Evolutionary conservation across 1,139 yeast species (phyloP), one percentile per base, ranked within the genome.

Genomic region (Kodamaea plutei): DNA sequence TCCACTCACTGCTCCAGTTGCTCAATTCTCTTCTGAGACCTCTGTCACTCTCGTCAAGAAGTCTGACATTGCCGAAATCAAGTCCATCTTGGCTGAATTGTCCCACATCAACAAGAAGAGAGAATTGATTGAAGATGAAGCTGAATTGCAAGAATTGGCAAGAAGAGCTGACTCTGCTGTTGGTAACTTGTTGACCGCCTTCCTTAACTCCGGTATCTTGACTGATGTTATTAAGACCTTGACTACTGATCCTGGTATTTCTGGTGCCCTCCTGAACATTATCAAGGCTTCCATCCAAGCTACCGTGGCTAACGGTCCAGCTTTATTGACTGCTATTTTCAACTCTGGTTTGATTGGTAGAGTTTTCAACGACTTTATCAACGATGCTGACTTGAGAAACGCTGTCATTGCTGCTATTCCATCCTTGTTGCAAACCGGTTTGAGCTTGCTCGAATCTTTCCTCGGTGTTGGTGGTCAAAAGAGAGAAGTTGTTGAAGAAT

Each of bases 271-370:
- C 20, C 37, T 39, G 24, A 35, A 47, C 24, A 53, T 65, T 34
- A 48, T 57, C 39, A 56, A 63, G 52, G 35, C 58, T 25, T 57
- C 69, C 27, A 34, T 66, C 35, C 51, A 53, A 40, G 56, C 61
- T 31, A 63, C 64, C 30, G 33, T 66, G 41, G 64, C 60, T 28
- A 60, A 64, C 41, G 73, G 66, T 39, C 69, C 72, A 34, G 54
- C 65, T 35, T 66, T 68, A 47, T 50, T 68, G 42, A 48, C 52
- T 39, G 73, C 71, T 37, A 44, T 68, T 40, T 66, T 61, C 64
- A 52, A 64, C 47, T 66, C 73, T 28, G 73, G 73, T 40, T 58
- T 66, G 42, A 38, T 68, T 34, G 54, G 54, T 34, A 54, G 54
- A 28, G 44, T 66, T 33, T 64, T 64, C 53, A 48, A 43, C 39